phyloP scores from a whole-genome alignment of 768 basidiomycete genomes.

The Galerina sulciceps region DNA sequence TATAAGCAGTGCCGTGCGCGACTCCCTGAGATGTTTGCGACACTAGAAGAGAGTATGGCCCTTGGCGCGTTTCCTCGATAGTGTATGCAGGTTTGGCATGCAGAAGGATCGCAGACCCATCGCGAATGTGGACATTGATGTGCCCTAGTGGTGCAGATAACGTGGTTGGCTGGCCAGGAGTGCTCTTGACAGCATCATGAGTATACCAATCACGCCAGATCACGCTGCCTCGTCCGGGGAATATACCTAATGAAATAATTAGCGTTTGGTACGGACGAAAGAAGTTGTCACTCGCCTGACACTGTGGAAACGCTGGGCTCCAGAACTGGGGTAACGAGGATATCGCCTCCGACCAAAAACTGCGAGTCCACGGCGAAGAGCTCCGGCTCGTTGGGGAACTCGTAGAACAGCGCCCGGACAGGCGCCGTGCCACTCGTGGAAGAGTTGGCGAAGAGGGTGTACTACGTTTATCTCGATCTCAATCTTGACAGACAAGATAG shows the following conservation, averaged over 20 bases:
- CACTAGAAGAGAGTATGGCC: slow-evolving; percentile 66
- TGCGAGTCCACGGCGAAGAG: slow-evolving; percentile 66
- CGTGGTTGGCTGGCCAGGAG: slow-evolving; percentile 45
- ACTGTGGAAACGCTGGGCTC: slow-evolving; percentile 70
- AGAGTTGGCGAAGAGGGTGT: slow-evolving; percentile 73
- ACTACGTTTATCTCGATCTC: slow-evolving; percentile 41
- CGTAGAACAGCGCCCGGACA: slow-evolving; percentile 76
- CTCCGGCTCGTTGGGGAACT: slow-evolving; percentile 75
- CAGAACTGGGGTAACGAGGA: slow-evolving; percentile 80
- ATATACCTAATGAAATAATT: slow-evolving; percentile 47
- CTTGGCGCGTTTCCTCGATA: slow-evolving; percentile 63
- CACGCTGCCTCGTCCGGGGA: slow-evolving; percentile 63
- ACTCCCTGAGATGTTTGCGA: slow-evolving; percentile 49
- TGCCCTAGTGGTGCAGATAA: slow-evolving; percentile 72
- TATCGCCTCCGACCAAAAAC: slow-evolving; percentile 71
- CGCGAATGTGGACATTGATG: slow-evolving; percentile 79
- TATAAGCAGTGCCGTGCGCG: slow-evolving; percentile 63
- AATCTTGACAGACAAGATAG: neutral
- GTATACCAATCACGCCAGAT: slow-evolving; percentile 80
- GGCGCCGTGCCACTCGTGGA: slow-evolving; percentile 70
- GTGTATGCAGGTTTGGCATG: slow-evolving; percentile 71
- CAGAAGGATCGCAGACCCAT: slow-evolving; percentile 66
- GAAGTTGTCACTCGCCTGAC: slow-evolving; percentile 45
- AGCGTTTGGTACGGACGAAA: neutral
- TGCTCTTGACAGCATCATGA: slow-evolving; percentile 54